Percentiles rank a stretch among this genome's conserved stretches.
Conservation (phyloP, 805 yeast species). For the Lipomyces oligophaga region DNA sequence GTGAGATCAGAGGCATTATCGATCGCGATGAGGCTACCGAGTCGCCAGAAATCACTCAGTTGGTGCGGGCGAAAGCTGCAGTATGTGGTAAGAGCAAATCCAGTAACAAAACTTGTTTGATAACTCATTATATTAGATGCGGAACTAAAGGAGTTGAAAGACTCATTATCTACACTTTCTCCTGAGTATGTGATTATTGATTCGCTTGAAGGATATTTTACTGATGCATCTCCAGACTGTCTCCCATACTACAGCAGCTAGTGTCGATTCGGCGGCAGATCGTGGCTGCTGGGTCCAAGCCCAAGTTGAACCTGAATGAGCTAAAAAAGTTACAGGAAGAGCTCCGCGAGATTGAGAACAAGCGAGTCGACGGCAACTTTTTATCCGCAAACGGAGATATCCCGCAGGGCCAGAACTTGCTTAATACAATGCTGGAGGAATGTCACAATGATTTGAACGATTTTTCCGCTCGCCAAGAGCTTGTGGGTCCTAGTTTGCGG, state of each 20-base stretch:
- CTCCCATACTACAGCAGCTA: conserved; percentile 53
- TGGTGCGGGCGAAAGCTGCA: conserved; percentile 62
- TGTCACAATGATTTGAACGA: conserved; percentile 74
- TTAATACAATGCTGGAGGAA: conserved; percentile 60
- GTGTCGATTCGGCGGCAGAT: conserved; percentile 61
- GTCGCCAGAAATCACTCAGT: conserved; percentile 54
- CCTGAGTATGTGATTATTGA: conserved; percentile 22
- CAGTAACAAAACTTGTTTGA: not conserved
- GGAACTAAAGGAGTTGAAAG: conserved; percentile 55
- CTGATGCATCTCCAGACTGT: conserved; percentile 8
- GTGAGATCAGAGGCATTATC: conserved; percentile 65
- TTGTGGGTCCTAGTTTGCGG: conserved; percentile 48
- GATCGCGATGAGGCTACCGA: conserved; percentile 40
- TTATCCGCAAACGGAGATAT: conserved; percentile 33
- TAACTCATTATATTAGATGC: conserved; percentile 33
- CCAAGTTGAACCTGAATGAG: conserved; percentile 36
- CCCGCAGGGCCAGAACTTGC: conserved; percentile 35
- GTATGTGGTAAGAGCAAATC: conserved; percentile 43
- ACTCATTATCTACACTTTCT: conserved; percentile 49
- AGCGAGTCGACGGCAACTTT: conserved; percentile 57
- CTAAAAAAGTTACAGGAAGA: conserved; percentile 41
- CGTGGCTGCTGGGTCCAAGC: conserved; percentile 49
- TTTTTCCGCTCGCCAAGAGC: conserved; percentile 46
- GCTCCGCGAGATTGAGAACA: conserved; percentile 44
- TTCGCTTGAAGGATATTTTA: not conserved